phyloP scores from a whole-genome alignment of 305 asterid genomes.

The Nicotiana rustica region DNA sequence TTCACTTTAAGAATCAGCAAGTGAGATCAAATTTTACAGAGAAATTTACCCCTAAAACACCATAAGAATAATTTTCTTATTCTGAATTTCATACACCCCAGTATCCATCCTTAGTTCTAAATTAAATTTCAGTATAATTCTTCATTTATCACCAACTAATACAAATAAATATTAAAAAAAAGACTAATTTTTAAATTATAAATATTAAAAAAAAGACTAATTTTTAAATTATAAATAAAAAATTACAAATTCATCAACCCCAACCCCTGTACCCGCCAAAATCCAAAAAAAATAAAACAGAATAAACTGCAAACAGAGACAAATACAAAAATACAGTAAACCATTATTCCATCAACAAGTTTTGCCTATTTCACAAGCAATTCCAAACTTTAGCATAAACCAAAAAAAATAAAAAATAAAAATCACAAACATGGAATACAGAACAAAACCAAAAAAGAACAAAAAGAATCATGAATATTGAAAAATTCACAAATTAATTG shows the following conservation, averaged over 20 bases:
- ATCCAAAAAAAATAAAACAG: neutral
- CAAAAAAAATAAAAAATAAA: no score
- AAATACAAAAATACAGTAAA: neutral
- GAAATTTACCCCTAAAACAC: neutral
- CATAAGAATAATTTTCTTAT: neutral
- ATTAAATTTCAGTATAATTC: neutral
- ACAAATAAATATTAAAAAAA: neutral
- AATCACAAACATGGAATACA: neutral
- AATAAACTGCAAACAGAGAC: neutral
- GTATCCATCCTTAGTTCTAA: neutral
- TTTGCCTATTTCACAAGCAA: neutral
- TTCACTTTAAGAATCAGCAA: neutral
- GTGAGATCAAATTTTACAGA: neutral
- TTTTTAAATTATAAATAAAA: neutral
- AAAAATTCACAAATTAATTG: neutral
- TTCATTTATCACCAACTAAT: constrained; percentile 18
- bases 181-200: neutral
- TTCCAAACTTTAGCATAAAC: constrained; percentile 1
- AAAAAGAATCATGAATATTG: neutral
- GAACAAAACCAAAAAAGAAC: neutral
- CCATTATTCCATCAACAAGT: neutral
- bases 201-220: neutral
- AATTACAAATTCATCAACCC: neutral
- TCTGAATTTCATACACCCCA: neutral
- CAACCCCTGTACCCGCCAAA: constrained; percentile 27